Evolutionary conservation across 1,284 basidiomycete species (phyloP).

Genomic region (Melampsora larici-populina): DNA sequence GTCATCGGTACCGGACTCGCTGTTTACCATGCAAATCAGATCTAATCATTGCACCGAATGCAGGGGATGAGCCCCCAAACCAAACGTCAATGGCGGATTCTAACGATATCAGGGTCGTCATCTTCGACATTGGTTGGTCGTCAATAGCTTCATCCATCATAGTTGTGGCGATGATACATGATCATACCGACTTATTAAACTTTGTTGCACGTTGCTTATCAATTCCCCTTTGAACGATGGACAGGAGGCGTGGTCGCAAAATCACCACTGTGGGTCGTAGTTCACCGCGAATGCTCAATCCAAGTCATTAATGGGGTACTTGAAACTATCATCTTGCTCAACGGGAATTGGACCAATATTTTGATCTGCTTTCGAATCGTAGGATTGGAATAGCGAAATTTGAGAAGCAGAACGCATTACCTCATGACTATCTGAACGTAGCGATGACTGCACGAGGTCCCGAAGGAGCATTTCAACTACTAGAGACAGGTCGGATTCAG

Average conservation of each 20-base stretch:
- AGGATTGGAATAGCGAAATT: conserved; percentile 33
- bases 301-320: too few relatives aligned
- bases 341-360: neutral
- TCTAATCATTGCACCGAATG: too few relatives aligned
- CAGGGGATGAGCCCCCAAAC: neutral
- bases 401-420: conserved; percentile 48
- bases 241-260: conserved; percentile 38
- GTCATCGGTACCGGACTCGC: too few relatives aligned
- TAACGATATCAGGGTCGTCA: neutral
- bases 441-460: conserved; percentile 52
- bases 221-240: neutral
- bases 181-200: neutral
- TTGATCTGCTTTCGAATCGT: neutral
- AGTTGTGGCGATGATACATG: neutral
- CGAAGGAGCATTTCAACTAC: conserved; percentile 52
- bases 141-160: neutral
- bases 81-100: neutral
- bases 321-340: neutral
- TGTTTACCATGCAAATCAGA: too few relatives aligned
- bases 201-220: neutral
- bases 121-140: conserved; percentile 11
- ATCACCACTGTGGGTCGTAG: conserved; percentile 22
- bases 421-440: conserved; percentile 53
- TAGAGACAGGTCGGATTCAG: conserved; percentile 52
- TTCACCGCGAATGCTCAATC: too few relatives aligned